Evolutionary conservation across 305 asterid genomes (phyloP), one percentile per base, ranked within the genome.

Genomic region (Fraxinus paxiana): DNA sequence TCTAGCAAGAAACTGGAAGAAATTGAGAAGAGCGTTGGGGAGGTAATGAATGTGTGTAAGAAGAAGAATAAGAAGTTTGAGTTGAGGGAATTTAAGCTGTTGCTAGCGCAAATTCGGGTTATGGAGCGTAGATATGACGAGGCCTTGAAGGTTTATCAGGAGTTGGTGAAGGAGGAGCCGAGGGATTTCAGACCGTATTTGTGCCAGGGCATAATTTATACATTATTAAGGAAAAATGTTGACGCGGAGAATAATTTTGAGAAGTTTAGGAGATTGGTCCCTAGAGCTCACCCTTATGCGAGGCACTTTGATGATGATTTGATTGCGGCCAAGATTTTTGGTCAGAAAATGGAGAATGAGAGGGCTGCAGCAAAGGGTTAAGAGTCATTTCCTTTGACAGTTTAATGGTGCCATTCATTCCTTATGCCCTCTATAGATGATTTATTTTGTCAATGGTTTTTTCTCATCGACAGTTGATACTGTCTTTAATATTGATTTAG

Each of bases 141-240:
- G 22, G 95, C 98, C 0, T 82, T 95, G 90, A 88, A 81, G 63
- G 77, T 87, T 77, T 95, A 95, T 83, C 83, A 86, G 75, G 95
- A 90, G 37, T 82, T 95, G 78, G 93, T 92, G 38, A 91, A 87
- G 86, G 97, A 95, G 82, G 98, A 95, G 83, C 98, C 98, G 0
- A 90, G 93, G 82, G 98, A 95, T 83, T 95, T 93, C 28, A 88
- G 98, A 88, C 98, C 98, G 0, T 95, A 93, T 65, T 75, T 95
- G 63, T 95, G 98, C 78, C 97, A 92, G 86, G 98, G 97, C 22
- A 93, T 92, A 56, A 90, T 93, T 61, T 93, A 92, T 63, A 93
- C 97, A 7, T 71, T 93, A 88, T 83, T 93, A 91, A 88, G 88
- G 91, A 93, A 90, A 79, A 89, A 82, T 43, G 76, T 56, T 0